phyloP scores from a whole-genome alignment of 2,329 filamentous ascomycete species.

The Phyllosticta citriasiana region DNA sequence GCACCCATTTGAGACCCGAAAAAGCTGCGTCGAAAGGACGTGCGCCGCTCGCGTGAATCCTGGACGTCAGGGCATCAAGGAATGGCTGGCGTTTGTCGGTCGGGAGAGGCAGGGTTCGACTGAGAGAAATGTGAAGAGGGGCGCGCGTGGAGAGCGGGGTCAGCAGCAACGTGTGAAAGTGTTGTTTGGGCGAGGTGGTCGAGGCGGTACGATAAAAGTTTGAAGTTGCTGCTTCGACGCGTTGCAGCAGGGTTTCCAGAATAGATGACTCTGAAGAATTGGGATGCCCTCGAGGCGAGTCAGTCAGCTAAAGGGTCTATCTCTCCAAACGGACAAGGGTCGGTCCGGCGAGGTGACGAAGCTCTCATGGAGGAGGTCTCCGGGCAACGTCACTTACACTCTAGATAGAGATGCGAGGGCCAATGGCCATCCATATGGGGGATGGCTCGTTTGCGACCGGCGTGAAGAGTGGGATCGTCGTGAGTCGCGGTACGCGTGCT shows the following conservation, averaged over 20 bases:
- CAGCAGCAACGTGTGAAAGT: slow-evolving; percentile 10
- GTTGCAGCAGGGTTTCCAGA: slow-evolving; percentile 21
- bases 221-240: slow-evolving; percentile 12
- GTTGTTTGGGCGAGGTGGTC: neutral
- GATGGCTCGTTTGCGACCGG: slow-evolving; percentile 68
- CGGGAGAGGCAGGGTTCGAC: slow-evolving; percentile 64
- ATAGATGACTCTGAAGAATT: slow-evolving; percentile 22
- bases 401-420: slow-evolving; percentile 86
- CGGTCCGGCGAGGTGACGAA: slow-evolving; percentile 14
- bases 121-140: slow-evolving; percentile 86
- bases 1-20: slow-evolving; percentile 50
- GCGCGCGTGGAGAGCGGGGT: slow-evolving; percentile 39
- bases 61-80: slow-evolving; percentile 44
- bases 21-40: slow-evolving; percentile 41
- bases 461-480: slow-evolving; percentile 79
- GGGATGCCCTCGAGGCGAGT: slow-evolving; percentile 25
- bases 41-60: slow-evolving; percentile 27
- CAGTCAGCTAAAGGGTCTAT: slow-evolving; percentile 6
- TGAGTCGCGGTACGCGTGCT: slow-evolving; percentile 64
- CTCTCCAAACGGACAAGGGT: neutral
- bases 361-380: neutral
- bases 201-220: slow-evolving; percentile 8
- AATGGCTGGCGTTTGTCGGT: slow-evolving; percentile 66
- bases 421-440: slow-evolving; percentile 85
- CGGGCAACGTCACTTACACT: slow-evolving; percentile 53